Evolutionary conservation across 139 green algal species (phyloP).

Genomic region (Chlamydomonas sp.): DNA sequence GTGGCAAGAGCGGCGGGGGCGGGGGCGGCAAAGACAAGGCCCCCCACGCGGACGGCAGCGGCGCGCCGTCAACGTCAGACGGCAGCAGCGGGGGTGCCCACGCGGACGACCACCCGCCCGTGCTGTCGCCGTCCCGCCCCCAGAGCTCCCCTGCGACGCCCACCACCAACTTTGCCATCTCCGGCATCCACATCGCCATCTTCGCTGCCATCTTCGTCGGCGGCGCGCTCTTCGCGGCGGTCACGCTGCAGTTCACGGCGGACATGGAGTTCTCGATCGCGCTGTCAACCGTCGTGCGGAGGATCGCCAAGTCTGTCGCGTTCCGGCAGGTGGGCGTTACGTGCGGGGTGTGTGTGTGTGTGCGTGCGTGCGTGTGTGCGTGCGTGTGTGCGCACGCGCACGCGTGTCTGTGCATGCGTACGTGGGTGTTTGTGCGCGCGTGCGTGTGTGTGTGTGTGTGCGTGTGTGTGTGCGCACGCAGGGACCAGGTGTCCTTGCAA

Average conservation of each 20-base stretch:
- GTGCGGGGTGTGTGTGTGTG: no score
- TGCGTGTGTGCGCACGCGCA: not conserved
- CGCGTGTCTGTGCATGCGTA: no score
- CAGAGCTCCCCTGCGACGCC: not conserved
- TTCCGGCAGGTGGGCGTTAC: no score
- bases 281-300: slow-evolving; percentile 34
- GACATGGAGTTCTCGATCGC: slow-evolving; percentile 40
- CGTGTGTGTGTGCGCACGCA: slow-evolving; percentile 54
- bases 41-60: no score
- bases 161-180: slow-evolving; percentile 16
- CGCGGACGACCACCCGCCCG: no score
- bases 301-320: slow-evolving; percentile 60
- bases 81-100: not conserved
- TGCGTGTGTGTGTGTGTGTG: slow-evolving; percentile 30
- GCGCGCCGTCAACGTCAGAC: no score
- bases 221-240: slow-evolving; percentile 35
- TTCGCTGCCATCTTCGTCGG: slow-evolving; percentile 40
- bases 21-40: no score
- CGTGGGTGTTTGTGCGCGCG: slow-evolving; percentile 9
- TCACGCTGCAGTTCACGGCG: slow-evolving; percentile 46
- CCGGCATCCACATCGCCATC: slow-evolving; percentile 27
- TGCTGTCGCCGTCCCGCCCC: not conserved
- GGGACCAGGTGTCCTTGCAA: no score
- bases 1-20: no score
- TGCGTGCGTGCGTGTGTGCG: no score